These are phyloP conservation scores for Metarhizium anisopliae DNA, from an alignment of 2,329 filamentous ascomycete species.

Conservation along the genomic window DNA sequence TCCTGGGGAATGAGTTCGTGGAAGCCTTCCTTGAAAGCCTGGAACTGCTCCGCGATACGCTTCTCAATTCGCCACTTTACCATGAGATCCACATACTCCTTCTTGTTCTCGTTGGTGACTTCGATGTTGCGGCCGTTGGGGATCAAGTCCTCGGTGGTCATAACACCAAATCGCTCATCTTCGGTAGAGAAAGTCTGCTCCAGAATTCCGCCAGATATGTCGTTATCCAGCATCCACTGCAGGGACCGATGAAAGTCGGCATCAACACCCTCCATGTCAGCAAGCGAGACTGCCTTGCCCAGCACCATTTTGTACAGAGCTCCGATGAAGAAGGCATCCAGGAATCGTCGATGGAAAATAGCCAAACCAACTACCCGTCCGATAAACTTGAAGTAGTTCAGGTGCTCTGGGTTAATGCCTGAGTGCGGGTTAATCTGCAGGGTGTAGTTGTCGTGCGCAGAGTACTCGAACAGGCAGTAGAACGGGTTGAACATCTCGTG, in stretches of 20 bases:
- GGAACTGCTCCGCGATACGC: constrained; percentile 95
- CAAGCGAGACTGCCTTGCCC: constrained; percentile 80
- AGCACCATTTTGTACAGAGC: constrained; percentile 99
- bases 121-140: constrained; percentile 84
- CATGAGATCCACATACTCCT: constrained; percentile 96
- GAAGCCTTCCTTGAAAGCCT: constrained; percentile 94
- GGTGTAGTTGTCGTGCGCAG: constrained; percentile 98
- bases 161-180: constrained; percentile 92
- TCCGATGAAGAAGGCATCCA: constrained; percentile 98
- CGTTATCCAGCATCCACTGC: constrained; percentile 97
- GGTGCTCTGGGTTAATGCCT: constrained; percentile 96
- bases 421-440: constrained; percentile 99
- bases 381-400: constrained; percentile 99
- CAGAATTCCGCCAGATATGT: constrained; percentile 83
- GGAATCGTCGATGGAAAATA: constrained; percentile 95
- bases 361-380: constrained; percentile 92
- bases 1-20: constrained; percentile 95
- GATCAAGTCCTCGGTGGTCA: constrained; percentile 89
- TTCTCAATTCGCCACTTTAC: constrained; percentile 99
- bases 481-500: constrained; percentile 99
- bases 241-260: constrained; percentile 94
- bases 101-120: constrained; percentile 98
- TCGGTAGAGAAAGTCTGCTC: constrained; percentile 96
- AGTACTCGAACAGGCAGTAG: constrained; percentile 99
- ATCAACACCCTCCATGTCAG: constrained; percentile 98